A percentile compares a stretch with the other conserved stretches of the same genome.
phyloP scores from a whole-genome alignment of 805 yeast genomes.

The Suhomyces pyralidae region DNA sequence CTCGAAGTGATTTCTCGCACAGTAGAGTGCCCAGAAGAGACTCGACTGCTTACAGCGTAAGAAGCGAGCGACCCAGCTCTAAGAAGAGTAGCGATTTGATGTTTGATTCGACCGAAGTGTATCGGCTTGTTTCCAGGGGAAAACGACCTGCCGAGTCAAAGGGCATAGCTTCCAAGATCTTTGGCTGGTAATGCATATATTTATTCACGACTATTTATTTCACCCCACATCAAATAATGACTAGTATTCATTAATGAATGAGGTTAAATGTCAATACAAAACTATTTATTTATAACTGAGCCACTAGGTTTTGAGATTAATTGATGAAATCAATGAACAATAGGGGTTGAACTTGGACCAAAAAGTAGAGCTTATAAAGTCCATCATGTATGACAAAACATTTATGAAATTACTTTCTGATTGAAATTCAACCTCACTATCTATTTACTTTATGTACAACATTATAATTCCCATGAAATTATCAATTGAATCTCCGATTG shows the following conservation, averaged over 20 bases:
- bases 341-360: too few species aligned
- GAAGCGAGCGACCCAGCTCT: neutral
- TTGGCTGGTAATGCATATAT: conserved; percentile 34
- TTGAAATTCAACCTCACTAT: too few species aligned
- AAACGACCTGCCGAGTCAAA: conserved; percentile 1
- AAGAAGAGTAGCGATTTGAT: conserved; percentile 2
- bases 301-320: neutral
- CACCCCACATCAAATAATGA: neutral
- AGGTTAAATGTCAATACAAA: too few species aligned
- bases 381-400: too few species aligned
- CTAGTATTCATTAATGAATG: neutral
- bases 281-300: neutral
- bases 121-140: conserved; percentile 14
- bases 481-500: too few species aligned
- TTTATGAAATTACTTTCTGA: too few species aligned
- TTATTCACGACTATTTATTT: neutral
- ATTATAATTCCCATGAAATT: too few species aligned
- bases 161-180: conserved; percentile 28
- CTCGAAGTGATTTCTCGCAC: neutral
- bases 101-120: conserved; percentile 20
- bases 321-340: too few species aligned
- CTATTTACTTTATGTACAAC: too few species aligned
- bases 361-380: too few species aligned
- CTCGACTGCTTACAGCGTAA: neutral
- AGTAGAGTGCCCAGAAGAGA: conserved; percentile 2